Evolutionary conservation across 768 basidiomycete species (phyloP).

Genomic region (Paxillus ammoniavirescens): DNA sequence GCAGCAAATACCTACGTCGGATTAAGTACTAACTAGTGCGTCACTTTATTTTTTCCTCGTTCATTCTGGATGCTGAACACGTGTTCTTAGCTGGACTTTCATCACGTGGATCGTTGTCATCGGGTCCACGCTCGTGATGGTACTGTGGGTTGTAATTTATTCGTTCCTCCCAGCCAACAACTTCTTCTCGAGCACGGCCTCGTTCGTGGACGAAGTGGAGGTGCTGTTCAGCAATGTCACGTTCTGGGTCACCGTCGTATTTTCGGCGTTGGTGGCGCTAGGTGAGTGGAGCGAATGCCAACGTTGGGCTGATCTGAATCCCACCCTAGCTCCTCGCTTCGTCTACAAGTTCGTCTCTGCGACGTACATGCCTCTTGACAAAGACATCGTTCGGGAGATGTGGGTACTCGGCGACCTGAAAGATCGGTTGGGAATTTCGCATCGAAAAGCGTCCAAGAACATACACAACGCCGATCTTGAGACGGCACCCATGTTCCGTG

Average conservation of each 20-base stretch:
- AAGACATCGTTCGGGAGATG: conserved; percentile 89
- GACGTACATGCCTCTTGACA: conserved; percentile 79
- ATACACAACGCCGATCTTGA: conserved; percentile 44
- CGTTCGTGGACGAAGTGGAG: conserved; percentile 71
- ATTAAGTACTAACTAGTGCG: conserved; percentile 86
- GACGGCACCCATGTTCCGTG: conserved; percentile 68
- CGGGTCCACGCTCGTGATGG: conserved; percentile 78
- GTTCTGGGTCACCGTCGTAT: conserved; percentile 80
- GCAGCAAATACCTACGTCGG: conserved; percentile 90
- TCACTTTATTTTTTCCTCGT: conserved; percentile 16
- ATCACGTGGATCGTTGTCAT: conserved; percentile 82
- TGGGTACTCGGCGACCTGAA: conserved; percentile 85
- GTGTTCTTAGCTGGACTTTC: conserved; percentile 64
- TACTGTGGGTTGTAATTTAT: conserved; percentile 87
- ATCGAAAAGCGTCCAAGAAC: conserved; percentile 53
- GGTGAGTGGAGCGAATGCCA: conserved; percentile 41
- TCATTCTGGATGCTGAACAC: conserved; percentile 8
- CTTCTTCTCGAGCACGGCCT: conserved; percentile 70
- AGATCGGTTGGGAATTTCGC: conserved; percentile 71
- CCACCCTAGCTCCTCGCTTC: conserved; percentile 72
- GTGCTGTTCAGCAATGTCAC: conserved; percentile 75
- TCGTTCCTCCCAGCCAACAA: conserved; percentile 72
- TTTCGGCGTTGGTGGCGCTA: conserved; percentile 70
- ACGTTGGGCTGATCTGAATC: conserved; percentile 3
- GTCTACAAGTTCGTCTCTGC: conserved; percentile 68